Conservation (phyloP, 208 protist genomes). For the Crithidia acanthocephali region DNA sequence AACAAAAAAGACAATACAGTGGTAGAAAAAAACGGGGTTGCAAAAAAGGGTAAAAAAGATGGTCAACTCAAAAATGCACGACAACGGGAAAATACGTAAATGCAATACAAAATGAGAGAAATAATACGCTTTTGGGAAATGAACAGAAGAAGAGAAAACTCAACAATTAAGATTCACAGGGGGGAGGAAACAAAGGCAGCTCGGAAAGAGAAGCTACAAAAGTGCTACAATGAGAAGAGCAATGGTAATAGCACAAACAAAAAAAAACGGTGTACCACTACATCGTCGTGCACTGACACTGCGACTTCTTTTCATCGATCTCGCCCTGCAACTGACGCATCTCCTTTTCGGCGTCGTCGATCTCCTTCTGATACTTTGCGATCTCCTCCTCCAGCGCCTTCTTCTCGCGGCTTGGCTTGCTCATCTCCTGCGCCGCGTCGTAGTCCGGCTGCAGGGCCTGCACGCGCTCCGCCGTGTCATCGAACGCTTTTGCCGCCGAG, state of each 20-base stretch:
- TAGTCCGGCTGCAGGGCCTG: constrained; percentile 49
- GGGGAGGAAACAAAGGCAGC: too few relatives aligned
- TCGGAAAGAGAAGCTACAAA: background rate
- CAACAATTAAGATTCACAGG: too few relatives aligned
- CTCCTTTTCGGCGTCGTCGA: constrained; percentile 52
- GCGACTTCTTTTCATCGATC: constrained; percentile 54
- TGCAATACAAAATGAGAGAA: too few relatives aligned
- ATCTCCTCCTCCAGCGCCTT: constrained; percentile 53
- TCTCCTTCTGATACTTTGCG: constrained; percentile 61
- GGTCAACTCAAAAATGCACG: too few relatives aligned
- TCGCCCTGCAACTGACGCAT: constrained; percentile 49
- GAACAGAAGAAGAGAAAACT: too few relatives aligned
- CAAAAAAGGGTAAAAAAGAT: too few relatives aligned
- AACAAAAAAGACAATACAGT: background rate
- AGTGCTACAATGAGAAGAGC: too few relatives aligned
- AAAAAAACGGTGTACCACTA: constrained; percentile 23
- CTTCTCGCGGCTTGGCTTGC: constrained; percentile 48
- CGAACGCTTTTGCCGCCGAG: constrained; percentile 17
- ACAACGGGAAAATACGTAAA: too few relatives aligned
- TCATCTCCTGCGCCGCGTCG: constrained; percentile 38
- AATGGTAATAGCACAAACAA: background rate
- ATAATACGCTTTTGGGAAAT: too few relatives aligned
- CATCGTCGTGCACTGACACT: constrained; percentile 70
- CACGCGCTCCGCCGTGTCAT: constrained; percentile 31
- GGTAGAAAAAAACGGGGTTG: too few relatives aligned